Evolutionary conservation across 1,284 basidiomycete species (phyloP), one percentile per base, ranked within the genome.

Genomic region (Sphagnurus paluster): DNA sequence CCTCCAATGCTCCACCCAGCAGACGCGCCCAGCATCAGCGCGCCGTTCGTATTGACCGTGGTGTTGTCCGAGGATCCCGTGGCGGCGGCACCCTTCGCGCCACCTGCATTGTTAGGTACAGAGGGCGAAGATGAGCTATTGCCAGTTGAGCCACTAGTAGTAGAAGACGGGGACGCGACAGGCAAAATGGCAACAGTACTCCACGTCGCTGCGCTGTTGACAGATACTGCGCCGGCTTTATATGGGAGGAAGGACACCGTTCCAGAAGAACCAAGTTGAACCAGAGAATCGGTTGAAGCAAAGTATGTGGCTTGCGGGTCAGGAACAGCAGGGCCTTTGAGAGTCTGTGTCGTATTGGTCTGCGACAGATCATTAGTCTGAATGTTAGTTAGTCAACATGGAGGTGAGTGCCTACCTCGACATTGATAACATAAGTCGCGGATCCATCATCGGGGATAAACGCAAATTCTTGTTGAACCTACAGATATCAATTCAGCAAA

Each of bases 371-470:
- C 30, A 14, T 43, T 50, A 23, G 40, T 28, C 19, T 3, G 24
- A 24, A 20, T 36, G 35, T 11, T 10, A 26, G 13, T n/a, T 8
- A 3, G 8, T 5, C 3, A 5, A 19, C n/a, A 2, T 23, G 37
- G 5, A 14, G 28, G 23, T 24, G 10, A 28, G 8, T 4, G 53
- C 61, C 13, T 62, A 82, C 80, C 67, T 81, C 76, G 39, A 89
- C 87, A 58, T 90, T 86, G 61, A 92, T 75, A 42, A 95, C 77
- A 62, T 88, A 94, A 14, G 88, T 85, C 23, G 76, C 73, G 8
- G 86, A 87, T 44, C 82, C 83, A 59, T 93, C 90, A 63, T 87
- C 79, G 28, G 92, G 92, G 47, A 95, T 77, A 68, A 84, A 95
- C 2, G 87, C 87, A 64, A 93, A 90, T 62, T 90, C 82, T 58